A percentile compares a stretch with the other conserved stretches of the same genome.
phyloP scores from a whole-genome alignment of 805 yeast species.

The Saccharomycopsis fibuligera region DNA sequence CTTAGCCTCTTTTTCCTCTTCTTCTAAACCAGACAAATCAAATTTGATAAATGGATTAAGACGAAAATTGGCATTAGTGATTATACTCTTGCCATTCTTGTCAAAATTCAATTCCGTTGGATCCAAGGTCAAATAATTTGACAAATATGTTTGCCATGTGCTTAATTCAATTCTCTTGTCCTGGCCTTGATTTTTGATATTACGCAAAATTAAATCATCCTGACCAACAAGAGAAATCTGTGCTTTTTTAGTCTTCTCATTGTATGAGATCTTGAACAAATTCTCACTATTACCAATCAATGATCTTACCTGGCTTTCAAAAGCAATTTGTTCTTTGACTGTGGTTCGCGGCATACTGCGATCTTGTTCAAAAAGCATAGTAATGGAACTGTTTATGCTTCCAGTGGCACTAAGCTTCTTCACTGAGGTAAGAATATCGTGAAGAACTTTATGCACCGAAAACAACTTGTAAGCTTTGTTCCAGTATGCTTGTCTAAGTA shows the following conservation, averaged over 20 bases:
- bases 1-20: neutral
- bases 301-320: slow-evolving; percentile 82
- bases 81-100: neutral
- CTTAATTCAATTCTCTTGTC: slow-evolving; percentile 61
- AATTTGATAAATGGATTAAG: neutral
- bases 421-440: slow-evolving; percentile 44
- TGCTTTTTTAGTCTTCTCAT: slow-evolving; percentile 46
- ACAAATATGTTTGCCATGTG: slow-evolving; percentile 5
- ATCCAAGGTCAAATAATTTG: slow-evolving; percentile 10
- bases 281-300: slow-evolving; percentile 78
- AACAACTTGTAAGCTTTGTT: slow-evolving; percentile 89
- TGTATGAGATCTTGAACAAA: slow-evolving; percentile 79
- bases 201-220: slow-evolving; percentile 80
- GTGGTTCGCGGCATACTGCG: slow-evolving; percentile 52
- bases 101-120: neutral
- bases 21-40: neutral
- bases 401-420: neutral
- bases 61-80: neutral
- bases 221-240: slow-evolving; percentile 76
- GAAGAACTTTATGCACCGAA: slow-evolving; percentile 89
- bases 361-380: slow-evolving; percentile 76
- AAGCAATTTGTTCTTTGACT: slow-evolving; percentile 80
- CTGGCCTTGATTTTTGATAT: slow-evolving; percentile 55
- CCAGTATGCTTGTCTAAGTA: slow-evolving; percentile 89
- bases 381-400: slow-evolving; percentile 72